Base-by-base conservation (phyloP, 192 early-diverging fungal species). In the Anaeromyces robustus region DNA sequence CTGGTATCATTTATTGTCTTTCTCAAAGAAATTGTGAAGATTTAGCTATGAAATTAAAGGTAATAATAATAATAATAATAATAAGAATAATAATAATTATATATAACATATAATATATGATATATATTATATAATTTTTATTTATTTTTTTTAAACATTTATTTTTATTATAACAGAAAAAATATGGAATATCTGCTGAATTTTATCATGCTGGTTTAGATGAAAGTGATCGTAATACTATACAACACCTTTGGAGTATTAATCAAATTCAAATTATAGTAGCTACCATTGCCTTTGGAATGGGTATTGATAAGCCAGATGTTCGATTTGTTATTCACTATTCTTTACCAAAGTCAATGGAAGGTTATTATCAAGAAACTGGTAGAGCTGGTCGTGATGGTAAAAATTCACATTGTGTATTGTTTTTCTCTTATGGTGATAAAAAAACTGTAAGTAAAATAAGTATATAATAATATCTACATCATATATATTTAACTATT, bases 231-330 rank as follows among this genome's bases (percentile, higher is more conserved):
- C 88, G 95, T 17, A 78, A 86, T 29, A 83, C 87, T 3, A 90
- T 95, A 26, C 97, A 99, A 85, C 83, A 89, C 78, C 90, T 89
- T 29, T 99, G 97, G 97, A 94, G 93, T 80, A 82, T 78, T 13
- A 93, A 92, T 43, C 81, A 86, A 28, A 81, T 93, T 1, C 86
- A 94, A 77, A 90, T 99, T 32, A 96, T 99, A 84, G 94, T 96
- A 1, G 97, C 96, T 0, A 99, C 97, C 0, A 89, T 98, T 29
- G 97, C 97, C 0, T 99, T 99, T 87, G 96, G 97, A 14, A 96
- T 99, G 96, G 97, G 96, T 85, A 96, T 98, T 77, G 96, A 99
- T 87, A 98, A 99, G 86, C 84, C 94, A 9, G 94, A 98, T 80
- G 96, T 99, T 29, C 94, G 96, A 14, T 97, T 94, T 84, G 96